These are phyloP conservation scores for Mycena olivaceomarginata DNA, from an alignment of 768 basidiomycete genomes.

Conservation along the genomic window DNA sequence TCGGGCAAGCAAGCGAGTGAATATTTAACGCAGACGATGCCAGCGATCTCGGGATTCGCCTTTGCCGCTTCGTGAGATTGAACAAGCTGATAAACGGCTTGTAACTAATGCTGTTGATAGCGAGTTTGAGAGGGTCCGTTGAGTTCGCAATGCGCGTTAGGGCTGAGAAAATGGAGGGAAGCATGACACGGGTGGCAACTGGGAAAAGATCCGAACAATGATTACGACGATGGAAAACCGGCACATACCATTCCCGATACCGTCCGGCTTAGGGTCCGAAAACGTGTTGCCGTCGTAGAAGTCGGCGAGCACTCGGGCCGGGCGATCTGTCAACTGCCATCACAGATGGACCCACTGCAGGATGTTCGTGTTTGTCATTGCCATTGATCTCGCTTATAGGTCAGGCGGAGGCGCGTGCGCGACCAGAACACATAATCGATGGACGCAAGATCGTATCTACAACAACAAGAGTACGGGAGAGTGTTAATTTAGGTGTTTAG, in stretches of 20 bases:
- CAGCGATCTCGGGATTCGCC: slow-evolving; percentile 61
- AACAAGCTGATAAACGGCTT: slow-evolving; percentile 77
- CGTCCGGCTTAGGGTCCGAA: slow-evolving; percentile 56
- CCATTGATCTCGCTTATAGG: too few species aligned
- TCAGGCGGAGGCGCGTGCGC: too few species aligned
- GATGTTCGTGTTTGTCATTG: too few species aligned
- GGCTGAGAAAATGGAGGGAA: slow-evolving; percentile 66
- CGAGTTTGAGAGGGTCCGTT: slow-evolving; percentile 65
- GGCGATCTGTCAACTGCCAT: too few species aligned
- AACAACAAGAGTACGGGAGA: too few species aligned
- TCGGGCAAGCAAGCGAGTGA: not conserved
- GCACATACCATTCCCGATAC: slow-evolving; percentile 68
- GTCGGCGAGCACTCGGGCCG: slow-evolving; percentile 69
- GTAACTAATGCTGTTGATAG: slow-evolving; percentile 69
- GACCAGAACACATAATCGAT: too few species aligned
- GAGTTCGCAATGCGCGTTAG: slow-evolving; percentile 64
- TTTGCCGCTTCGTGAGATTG: slow-evolving; percentile 70
- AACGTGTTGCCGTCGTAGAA: slow-evolving; percentile 75
- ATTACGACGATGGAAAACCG: not conserved
- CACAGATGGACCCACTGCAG: too few species aligned
- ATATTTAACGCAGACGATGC: slow-evolving; percentile 50
- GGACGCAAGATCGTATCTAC: too few species aligned
- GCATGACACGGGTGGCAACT: slow-evolving; percentile 72
- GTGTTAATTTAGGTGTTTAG: too few species aligned
- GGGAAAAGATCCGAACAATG: not conserved